Conservation (phyloP, 2,329 filamentous ascomycete species). For the Cordyceps sp. region DNA sequence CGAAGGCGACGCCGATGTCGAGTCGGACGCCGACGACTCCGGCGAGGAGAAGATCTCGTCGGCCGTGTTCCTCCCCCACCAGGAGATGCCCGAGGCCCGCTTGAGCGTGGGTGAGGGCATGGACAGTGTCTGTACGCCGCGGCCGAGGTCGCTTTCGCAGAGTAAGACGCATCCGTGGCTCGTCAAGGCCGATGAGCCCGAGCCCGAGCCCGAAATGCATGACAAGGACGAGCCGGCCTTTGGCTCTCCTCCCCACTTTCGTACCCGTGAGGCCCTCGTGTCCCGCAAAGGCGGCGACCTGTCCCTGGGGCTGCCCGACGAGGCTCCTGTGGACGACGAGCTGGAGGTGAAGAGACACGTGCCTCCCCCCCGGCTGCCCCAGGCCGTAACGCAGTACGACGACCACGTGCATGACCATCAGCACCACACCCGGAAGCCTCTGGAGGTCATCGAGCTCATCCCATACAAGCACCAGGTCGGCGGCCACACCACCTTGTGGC, state of each 20-base stretch:
- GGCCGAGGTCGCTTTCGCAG: slow-evolving; percentile 23
- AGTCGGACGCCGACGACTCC: slow-evolving; percentile 37
- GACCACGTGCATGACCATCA: slow-evolving; percentile 36
- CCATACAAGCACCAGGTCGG: slow-evolving; percentile 96
- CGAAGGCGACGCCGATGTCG: slow-evolving; percentile 10
- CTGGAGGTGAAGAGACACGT: slow-evolving; percentile 17
- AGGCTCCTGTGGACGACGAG: slow-evolving; percentile 25
- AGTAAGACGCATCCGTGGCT: slow-evolving; percentile 33
- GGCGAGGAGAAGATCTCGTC: slow-evolving; percentile 79
- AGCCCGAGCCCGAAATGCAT: slow-evolving; percentile 14
- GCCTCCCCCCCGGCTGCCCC: slow-evolving; percentile 14
- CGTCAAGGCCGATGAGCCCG: slow-evolving; percentile 37
- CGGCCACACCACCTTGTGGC: slow-evolving; percentile 89
- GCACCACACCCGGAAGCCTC: slow-evolving; percentile 38
- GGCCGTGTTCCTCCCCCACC: slow-evolving; percentile 66
- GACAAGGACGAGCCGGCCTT: slow-evolving; percentile 9
- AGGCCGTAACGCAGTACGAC: slow-evolving; percentile 23
- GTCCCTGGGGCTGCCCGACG: slow-evolving; percentile 17
- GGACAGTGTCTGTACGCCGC: slow-evolving; percentile 27
- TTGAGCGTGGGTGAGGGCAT: slow-evolving; percentile 12
- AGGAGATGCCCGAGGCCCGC: slow-evolving; percentile 28
- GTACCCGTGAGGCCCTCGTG: slow-evolving; percentile 13
- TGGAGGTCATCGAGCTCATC: slow-evolving; percentile 88
- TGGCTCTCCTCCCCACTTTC: slow-evolving; percentile 9
- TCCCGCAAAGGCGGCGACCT: slow-evolving; percentile 15